A percentile compares a stretch with the other conserved stretches of the same genome.
phyloP scores from a whole-genome alignment of 2,329 filamentous ascomycete genomes.

The Colletotrichum sp. region DNA sequence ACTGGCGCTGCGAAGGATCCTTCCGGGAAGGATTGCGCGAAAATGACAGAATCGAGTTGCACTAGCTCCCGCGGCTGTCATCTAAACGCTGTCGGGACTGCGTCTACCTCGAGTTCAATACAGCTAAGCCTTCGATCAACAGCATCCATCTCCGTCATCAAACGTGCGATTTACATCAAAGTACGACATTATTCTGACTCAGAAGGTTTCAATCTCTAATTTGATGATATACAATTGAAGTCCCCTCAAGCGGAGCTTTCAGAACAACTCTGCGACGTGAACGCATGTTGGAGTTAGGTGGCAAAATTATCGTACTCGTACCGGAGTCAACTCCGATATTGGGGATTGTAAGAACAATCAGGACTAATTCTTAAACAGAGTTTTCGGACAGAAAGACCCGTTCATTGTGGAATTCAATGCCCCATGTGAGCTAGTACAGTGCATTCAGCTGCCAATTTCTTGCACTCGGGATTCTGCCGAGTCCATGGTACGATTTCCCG shows the following conservation, averaged over 20 bases:
- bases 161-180: no score
- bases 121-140: no score
- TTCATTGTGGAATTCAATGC: background rate
- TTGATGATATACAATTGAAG: no score
- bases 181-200: no score
- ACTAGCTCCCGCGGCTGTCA: no score
- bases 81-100: no score
- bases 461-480: background rate
- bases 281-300: background rate
- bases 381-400: accelerated
- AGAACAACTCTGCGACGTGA: background rate
- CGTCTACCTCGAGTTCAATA: no score
- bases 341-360: background rate
- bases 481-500: background rate
- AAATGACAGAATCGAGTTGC: no score
- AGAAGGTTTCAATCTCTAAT: no score
- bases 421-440: background rate
- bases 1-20: no score
- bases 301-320: background rate
- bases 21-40: no score
- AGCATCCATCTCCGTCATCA: no score
- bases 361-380: accelerated
- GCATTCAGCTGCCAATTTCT: background rate
- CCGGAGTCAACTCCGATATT: background rate
- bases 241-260: background rate